phyloP scores from a whole-genome alignment of 2,329 filamentous ascomycete genomes.

The Fusarium setosum region DNA sequence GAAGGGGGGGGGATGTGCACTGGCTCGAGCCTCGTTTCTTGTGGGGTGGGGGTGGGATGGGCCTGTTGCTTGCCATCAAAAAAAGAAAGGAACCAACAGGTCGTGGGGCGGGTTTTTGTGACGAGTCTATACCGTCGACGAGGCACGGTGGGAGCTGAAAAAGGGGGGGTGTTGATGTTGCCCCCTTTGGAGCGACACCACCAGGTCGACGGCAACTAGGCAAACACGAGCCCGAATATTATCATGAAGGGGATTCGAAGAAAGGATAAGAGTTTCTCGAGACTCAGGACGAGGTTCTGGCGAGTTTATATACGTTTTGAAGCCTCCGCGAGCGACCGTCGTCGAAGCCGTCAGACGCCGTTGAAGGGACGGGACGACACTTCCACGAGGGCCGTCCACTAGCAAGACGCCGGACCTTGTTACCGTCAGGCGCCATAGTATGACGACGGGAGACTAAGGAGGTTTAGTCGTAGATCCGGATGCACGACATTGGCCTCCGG shows the following conservation, averaged over 20 bases:
- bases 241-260: neutral
- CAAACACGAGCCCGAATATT: neutral
- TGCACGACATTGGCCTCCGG: slow-evolving; percentile 34
- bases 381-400: neutral
- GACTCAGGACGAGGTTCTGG: neutral
- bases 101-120: no score
- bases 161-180: slow-evolving; percentile 18
- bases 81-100: no score
- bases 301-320: neutral
- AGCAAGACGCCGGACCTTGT: neutral
- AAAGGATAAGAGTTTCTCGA: neutral
- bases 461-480: slow-evolving; percentile 18
- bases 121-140: no score
- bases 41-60: no score
- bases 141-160: slow-evolving; percentile 15
- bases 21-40: no score
- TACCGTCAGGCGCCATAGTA: slow-evolving; percentile 18
- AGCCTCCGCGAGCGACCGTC: neutral
- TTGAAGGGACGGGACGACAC: neutral
- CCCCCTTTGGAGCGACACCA: neutral
- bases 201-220: neutral
- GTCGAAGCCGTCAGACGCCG: neutral
- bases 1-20: no score
- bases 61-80: no score
- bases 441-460: slow-evolving; percentile 18